phyloP scores from a whole-genome alignment of 2,329 filamentous ascomycete genomes.

The Cladosporium austrohemisphaericum region DNA sequence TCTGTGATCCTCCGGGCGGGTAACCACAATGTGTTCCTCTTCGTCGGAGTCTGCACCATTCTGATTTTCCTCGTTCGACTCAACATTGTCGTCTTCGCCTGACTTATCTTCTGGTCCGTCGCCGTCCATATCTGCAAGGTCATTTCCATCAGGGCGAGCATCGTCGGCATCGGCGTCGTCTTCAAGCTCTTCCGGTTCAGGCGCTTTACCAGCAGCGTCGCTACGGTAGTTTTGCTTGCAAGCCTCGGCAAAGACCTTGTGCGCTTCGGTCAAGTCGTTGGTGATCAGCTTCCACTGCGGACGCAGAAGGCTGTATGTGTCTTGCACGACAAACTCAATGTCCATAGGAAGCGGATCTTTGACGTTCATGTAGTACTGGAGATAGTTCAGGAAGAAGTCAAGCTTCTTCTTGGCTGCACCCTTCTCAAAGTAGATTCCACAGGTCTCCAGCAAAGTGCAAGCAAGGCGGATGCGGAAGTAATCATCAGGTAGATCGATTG shows the following conservation, averaged over 20 bases:
- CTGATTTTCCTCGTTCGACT: conserved; percentile 53
- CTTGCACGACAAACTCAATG: conserved; percentile 92
- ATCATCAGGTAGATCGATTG: conserved; percentile 84
- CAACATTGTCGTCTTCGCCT: conserved; percentile 52
- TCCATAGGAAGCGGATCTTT: conserved; percentile 93
- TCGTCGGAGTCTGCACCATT: conserved; percentile 56
- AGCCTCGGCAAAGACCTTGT: conserved; percentile 78
- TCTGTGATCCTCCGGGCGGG: conserved; percentile 80
- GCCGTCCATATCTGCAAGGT: conserved; percentile 58
- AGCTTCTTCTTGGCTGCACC: conserved; percentile 94
- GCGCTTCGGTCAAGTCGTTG: conserved; percentile 75
- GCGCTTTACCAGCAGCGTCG: conserved; percentile 64
- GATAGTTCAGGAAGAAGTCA: conserved; percentile 94
- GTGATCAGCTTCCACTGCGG: conserved; percentile 86
- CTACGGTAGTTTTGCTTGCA: conserved; percentile 85
- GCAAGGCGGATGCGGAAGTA: conserved; percentile 93
- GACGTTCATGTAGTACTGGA: conserved; percentile 92
- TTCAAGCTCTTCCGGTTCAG: conserved; percentile 65
- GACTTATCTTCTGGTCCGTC: conserved; percentile 51
- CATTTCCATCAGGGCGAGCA: conserved; percentile 61
- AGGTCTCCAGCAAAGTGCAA: conserved; percentile 86
- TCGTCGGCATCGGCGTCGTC: conserved; percentile 55
- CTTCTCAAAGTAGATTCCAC: conserved; percentile 92
- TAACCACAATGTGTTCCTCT: conserved; percentile 89
- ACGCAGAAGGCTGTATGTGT: conserved; percentile 77